A percentile compares a stretch with the other conserved stretches of the same genome.
These are phyloP conservation scores for Lasiosphaeris hirsuta DNA, from an alignment of 495 filamentous ascomycete genomes.

Conservation along the genomic window DNA sequence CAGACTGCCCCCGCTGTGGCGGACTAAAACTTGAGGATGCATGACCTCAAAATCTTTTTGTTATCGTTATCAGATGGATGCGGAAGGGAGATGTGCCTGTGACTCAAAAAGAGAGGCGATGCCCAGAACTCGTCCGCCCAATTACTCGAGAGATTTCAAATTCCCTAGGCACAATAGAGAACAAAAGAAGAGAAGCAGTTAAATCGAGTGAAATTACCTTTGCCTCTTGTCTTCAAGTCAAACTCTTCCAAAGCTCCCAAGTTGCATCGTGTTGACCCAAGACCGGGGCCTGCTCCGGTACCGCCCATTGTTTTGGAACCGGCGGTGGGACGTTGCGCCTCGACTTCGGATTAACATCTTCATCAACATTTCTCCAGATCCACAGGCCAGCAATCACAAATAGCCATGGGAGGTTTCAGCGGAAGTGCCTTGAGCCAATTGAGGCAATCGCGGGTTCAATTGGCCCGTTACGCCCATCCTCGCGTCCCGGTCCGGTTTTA, in stretches of 20 bases:
- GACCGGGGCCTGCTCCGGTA: constrained; percentile 18
- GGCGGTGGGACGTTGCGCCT: constrained; percentile 10
- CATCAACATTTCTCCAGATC: neutral
- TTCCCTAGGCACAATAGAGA: no score
- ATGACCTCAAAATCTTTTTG: constrained; percentile 3
- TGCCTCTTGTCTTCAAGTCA: no score
- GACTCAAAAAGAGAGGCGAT: neutral
- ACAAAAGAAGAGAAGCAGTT: no score
- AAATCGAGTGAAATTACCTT: no score
- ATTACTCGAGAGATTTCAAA: no score
- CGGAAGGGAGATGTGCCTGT: neutral
- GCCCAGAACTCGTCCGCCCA: no score
- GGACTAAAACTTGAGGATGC: neutral
- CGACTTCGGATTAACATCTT: neutral
- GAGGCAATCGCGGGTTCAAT: constrained; percentile 27
- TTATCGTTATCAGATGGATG: neutral
- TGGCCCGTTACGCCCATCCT: constrained; percentile 18
- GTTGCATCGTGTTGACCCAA: neutral
- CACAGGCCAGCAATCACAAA: constrained; percentile 1
- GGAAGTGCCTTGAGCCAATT: constrained; percentile 24
- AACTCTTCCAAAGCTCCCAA: neutral
- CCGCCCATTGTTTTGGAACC: constrained; percentile 12
- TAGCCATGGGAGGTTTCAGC: constrained; percentile 25
- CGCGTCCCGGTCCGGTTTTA: constrained; percentile 38
- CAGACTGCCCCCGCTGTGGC: no score